Evolutionary conservation across 225 moss, liverwort and hornwort species (phyloP).

Genomic region (Anthoceros angustus): DNA sequence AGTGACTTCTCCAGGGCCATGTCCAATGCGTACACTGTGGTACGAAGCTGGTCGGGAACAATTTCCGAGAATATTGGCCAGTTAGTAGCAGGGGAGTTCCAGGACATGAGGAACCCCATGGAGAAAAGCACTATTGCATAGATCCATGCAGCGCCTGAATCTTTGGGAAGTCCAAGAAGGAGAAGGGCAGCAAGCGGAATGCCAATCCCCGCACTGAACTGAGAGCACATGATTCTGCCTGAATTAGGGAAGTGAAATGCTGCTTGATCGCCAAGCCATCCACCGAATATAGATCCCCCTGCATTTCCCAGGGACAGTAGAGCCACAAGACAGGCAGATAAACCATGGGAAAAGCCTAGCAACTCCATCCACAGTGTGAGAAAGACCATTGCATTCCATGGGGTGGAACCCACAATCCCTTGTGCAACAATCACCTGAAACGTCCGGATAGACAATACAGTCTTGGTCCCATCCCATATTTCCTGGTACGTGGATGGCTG

Average conservation of each 20-base stretch:
- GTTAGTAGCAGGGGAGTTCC: conserved; percentile 49
- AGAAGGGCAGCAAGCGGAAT: conserved; percentile 36
- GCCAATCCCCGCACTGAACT: conserved; percentile 33
- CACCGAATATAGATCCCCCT: conserved; percentile 50
- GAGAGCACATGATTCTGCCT: conserved; percentile 38
- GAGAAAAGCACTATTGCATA: conserved; percentile 34
- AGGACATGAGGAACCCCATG: conserved; percentile 46
- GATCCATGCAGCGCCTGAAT: conserved; percentile 18
- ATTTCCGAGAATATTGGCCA: conserved; percentile 64
- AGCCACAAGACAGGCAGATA: conserved; percentile 43
- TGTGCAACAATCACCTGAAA: conserved; percentile 53
- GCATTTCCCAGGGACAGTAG: conserved; percentile 35
- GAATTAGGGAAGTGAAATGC: conserved; percentile 27
- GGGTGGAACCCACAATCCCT: conserved; percentile 43
- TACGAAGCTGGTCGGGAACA: conserved; percentile 44
- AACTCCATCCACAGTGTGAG: conserved; percentile 56
- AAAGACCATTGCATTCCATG: conserved; percentile 47
- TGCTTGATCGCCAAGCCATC: conserved; percentile 51
- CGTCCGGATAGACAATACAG: conserved; percentile 25
- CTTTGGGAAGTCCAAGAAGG: conserved; percentile 34
- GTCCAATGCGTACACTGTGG: conserved; percentile 54
- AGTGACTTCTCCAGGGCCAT: conserved; percentile 44
- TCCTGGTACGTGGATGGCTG: conserved; percentile 6
- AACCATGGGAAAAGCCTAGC: conserved; percentile 36
- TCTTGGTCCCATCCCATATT: conserved; percentile 24